A percentile compares a stretch with the other conserved stretches of the same genome.
Evolutionary conservation across 768 basidiomycete species (phyloP).

Genomic region (Amanita inopinata): DNA sequence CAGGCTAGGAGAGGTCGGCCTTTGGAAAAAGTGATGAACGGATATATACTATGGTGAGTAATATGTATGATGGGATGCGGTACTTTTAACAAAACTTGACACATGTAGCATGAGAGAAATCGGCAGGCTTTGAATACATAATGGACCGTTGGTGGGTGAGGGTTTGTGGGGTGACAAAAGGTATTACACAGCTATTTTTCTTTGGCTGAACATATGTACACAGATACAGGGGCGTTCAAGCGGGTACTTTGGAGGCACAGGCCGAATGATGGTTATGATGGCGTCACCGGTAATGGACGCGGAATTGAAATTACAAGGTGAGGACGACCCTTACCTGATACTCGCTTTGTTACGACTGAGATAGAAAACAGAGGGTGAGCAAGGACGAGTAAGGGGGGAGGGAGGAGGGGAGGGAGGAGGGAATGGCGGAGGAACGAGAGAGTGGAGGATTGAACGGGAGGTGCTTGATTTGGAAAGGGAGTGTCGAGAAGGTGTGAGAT

Average conservation of each 20-base stretch:
- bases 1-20: no score
- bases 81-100: no score
- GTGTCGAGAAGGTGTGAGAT: conserved; percentile 11
- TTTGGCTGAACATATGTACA: not conserved
- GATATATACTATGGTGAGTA: no score
- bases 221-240: conserved; percentile 8
- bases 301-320: conserved; percentile 26
- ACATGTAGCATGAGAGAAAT: no score
- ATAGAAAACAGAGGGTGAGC: conserved; percentile 14
- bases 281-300: conserved; percentile 4
- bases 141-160: not conserved
- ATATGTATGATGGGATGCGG: no score
- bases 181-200: no score
- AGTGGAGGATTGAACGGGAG: conserved; percentile 15
- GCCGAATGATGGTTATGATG: conserved; percentile 9
- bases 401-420: conserved; percentile 19
- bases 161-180: not conserved
- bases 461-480: conserved; percentile 9
- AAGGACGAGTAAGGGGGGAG: conserved; percentile 23
- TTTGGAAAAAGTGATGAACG: no score
- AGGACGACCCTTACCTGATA: no score
- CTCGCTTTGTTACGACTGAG: no score
- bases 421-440: conserved; percentile 15
- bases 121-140: not conserved
- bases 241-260: conserved; percentile 6